These are phyloP conservation scores for Veloboletus limbatus DNA, from an alignment of 1,284 basidiomycete species.

Conservation along the genomic window DNA sequence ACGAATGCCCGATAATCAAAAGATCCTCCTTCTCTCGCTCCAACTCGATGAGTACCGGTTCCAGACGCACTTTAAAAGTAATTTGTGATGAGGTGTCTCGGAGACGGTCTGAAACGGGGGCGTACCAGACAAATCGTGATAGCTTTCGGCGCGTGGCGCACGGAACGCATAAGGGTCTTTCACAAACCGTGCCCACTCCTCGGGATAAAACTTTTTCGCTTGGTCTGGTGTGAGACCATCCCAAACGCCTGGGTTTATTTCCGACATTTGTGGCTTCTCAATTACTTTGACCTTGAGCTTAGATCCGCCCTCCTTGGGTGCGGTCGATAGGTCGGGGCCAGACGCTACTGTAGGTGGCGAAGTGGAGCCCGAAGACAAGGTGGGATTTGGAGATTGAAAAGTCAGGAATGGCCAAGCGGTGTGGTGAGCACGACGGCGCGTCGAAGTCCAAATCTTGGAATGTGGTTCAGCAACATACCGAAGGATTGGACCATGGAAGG, in stretches of 20 bases:
- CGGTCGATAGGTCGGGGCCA: too few species aligned
- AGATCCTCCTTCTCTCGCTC: constrained; percentile 79
- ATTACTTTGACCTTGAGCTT: constrained; percentile 73
- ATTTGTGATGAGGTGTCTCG: neutral
- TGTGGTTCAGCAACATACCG: neutral
- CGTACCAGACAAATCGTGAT: constrained; percentile 81
- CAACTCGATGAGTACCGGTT: constrained; percentile 81
- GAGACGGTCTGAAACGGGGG: neutral
- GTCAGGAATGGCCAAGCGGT: constrained; percentile 93
- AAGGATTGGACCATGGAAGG: constrained; percentile 27
- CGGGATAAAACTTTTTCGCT: constrained; percentile 86
- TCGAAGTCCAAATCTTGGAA: constrained; percentile 92
- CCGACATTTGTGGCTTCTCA: constrained; percentile 93
- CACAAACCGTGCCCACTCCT: constrained; percentile 91
- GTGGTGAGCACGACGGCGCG: constrained; percentile 88
- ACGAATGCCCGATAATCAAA: constrained; percentile 82
- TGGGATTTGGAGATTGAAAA: constrained; percentile 8
- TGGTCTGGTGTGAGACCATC: constrained; percentile 92
- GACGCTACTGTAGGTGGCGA: constrained; percentile 1
- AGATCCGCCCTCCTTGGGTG: constrained; percentile 14
- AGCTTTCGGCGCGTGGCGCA: constrained; percentile 90
- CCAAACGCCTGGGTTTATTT: constrained; percentile 97
- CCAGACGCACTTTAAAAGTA: constrained; percentile 58
- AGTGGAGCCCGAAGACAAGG: constrained; percentile 9
- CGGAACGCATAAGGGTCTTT: constrained; percentile 93